Evolutionary conservation across 73 alveolate genomes (phyloP).

Genomic region (Paramecium tetraurelia): DNA sequence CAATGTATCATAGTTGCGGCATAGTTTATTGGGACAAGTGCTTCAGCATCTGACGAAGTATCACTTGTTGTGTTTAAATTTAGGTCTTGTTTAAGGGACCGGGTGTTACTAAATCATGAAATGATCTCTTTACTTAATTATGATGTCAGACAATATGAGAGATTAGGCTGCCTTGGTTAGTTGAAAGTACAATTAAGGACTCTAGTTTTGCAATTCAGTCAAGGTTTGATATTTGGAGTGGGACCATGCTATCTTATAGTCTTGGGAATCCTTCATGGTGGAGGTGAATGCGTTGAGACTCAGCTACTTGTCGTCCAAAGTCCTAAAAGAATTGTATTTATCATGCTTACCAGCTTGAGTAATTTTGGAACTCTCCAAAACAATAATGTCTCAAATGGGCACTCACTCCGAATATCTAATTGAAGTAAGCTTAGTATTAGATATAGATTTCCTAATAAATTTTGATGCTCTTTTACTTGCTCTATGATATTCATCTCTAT

Average conservation of each 20-base stretch:
- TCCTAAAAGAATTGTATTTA: neutral
- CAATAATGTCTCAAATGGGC: constrained; percentile 48
- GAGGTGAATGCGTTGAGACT: neutral
- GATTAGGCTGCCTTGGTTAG: constrained; percentile 37
- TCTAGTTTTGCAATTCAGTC: neutral
- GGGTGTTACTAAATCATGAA: neutral
- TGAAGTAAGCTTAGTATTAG: constrained; percentile 46
- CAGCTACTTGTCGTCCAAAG: neutral
- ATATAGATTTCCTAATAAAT: constrained; percentile 22
- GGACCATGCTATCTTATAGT: constrained; percentile 37
- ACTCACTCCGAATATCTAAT: constrained; percentile 40
- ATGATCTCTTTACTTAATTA: neutral
- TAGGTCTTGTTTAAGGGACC: constrained; percentile 16
- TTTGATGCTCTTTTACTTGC: neutral
- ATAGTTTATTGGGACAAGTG: constrained; percentile 37
- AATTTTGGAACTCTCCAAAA: constrained; percentile 44
- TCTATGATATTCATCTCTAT: constrained; percentile 50
- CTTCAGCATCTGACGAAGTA: neutral
- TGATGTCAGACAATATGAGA: neutral
- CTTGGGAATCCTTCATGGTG: neutral
- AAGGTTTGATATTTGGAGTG: neutral
- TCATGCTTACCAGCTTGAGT: neutral
- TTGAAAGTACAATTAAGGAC: neutral
- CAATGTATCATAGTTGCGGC: constrained; percentile 39
- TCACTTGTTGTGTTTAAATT: neutral